These are phyloP conservation scores for Solanum aculeatissimum DNA, from an alignment of 305 asterid species.

Conservation along the genomic window DNA sequence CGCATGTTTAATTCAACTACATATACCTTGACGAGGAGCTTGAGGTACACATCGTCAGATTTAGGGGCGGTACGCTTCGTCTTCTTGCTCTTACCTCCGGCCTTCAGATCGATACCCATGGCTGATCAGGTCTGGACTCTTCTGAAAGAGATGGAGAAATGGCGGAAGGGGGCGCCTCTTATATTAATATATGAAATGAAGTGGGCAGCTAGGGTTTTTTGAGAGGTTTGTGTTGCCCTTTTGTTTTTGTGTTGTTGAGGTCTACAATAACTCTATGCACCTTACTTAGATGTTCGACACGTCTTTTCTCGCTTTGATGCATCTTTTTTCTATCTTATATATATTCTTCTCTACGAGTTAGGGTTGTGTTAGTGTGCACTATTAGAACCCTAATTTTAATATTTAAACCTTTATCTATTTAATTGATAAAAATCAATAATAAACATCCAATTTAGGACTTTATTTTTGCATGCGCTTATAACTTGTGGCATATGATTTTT, in stretches of 20 bases:
- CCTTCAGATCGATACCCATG: conserved; percentile 60
- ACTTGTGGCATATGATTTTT: too few relatives aligned
- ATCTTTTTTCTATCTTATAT: background rate
- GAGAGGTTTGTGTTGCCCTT: background rate
- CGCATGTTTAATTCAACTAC: background rate
- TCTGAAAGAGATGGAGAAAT: background rate
- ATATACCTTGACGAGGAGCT: conserved; percentile 53
- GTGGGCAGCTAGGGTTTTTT: background rate
- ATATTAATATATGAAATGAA: background rate
- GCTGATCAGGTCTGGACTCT: background rate
- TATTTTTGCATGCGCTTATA: too few relatives aligned
- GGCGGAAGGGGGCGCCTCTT: background rate
- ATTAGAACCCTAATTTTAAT: background rate
- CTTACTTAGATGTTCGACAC: background rate
- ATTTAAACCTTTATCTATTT: background rate
- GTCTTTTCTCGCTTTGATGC: background rate
- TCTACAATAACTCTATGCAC: background rate
- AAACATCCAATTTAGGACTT: background rate
- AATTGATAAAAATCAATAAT: background rate
- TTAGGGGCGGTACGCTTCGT: conserved; percentile 67
- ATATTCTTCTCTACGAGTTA: background rate
- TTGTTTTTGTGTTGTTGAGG: background rate
- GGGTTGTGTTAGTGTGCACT: background rate
- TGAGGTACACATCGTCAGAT: conserved; percentile 55
- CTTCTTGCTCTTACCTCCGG: conserved; percentile 82